Conservation (phyloP, 1,284 basidiomycete genomes). For the Leccinum solheimii region DNA sequence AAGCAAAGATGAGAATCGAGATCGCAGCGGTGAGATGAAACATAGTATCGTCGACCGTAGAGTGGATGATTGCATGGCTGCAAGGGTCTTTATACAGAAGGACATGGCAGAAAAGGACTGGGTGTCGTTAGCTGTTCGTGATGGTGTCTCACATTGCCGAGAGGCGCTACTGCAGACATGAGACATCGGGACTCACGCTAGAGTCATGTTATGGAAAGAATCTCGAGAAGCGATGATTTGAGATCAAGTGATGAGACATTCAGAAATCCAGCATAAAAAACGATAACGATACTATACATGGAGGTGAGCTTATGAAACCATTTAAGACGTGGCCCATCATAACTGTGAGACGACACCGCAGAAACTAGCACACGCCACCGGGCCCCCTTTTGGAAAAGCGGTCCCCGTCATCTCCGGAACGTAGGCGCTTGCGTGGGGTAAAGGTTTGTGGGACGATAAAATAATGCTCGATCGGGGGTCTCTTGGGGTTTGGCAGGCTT, state of each 20-base stretch:
- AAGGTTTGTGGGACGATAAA: constrained; percentile 37
- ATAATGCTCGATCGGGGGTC: constrained; percentile 44
- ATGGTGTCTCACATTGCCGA: constrained; percentile 18
- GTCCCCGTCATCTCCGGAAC: constrained; percentile 31
- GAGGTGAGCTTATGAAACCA: constrained; percentile 5
- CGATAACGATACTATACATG: constrained; percentile 37
- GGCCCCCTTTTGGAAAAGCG: constrained; percentile 28
- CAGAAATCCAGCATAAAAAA: constrained; percentile 10
- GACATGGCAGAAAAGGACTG: neutral
- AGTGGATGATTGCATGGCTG: neutral
- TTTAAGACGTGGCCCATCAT: constrained; percentile 1
- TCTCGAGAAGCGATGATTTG: neutral
- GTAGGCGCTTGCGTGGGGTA: constrained; percentile 31
- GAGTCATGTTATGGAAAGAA: neutral
- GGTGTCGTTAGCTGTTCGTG: neutral
- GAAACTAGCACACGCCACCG: constrained; percentile 9
- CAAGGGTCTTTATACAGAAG: neutral
- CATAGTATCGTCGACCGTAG: neutral
- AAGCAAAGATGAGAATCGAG: constrained; percentile 7
- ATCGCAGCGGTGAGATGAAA: constrained; percentile 7
- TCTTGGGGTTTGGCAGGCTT: constrained; percentile 21
- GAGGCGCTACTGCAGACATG: neutral
- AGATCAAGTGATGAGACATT: constrained; percentile 6
- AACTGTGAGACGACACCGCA: constrained; percentile 16
- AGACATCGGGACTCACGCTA: constrained; percentile 12